Conservation (phyloP, 1,139 yeast genomes). For the Cylindricascospora bacillispora region DNA sequence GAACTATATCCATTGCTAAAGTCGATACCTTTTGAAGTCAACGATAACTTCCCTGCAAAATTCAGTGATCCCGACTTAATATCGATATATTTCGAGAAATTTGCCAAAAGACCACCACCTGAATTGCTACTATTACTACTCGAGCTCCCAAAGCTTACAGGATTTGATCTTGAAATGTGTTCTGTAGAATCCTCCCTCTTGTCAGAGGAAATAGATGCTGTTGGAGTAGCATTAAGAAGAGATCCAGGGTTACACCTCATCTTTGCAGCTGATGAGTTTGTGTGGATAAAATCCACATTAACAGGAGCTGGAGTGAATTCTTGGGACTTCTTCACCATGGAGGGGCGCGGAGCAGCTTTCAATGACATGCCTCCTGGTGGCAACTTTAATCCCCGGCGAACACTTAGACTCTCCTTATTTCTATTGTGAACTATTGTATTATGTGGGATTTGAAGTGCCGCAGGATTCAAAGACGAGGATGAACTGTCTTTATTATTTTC, state of each 20-base stretch:
- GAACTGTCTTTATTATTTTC: too few species aligned
- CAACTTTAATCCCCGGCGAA: conserved; percentile 25
- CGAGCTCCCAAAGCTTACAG: conserved; percentile 6
- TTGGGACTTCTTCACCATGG: conserved; percentile 11
- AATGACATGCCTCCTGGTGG: conserved; percentile 26
- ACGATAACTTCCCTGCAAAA: conserved; percentile 85
- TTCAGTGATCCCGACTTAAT: conserved; percentile 83
- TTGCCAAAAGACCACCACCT: conserved; percentile 43
- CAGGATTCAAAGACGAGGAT: too few species aligned
- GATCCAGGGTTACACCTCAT: conserved; percentile 24
- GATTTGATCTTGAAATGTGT: conserved; percentile 19
- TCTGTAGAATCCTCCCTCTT: conserved; percentile 18
- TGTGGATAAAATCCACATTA: conserved; percentile 11
- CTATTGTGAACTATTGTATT: conserved; percentile 4
- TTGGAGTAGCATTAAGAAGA: conserved; percentile 20
- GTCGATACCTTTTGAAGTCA: conserved; percentile 85
- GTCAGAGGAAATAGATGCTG: conserved; percentile 23
- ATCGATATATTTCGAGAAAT: conserved; percentile 78
- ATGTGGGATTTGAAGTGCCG: conserved; percentile 9
- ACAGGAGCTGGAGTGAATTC: conserved; percentile 23
- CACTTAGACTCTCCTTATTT: conserved; percentile 22
- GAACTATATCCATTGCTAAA: conserved; percentile 82
- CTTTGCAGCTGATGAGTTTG: conserved; percentile 6
- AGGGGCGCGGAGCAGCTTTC: conserved; percentile 8
- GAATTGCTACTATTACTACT: conserved; percentile 12